These are phyloP conservation scores for Thraustochytrium striatum DNA, from an alignment of 352 stramenopile genomes.

Conservation along the genomic window DNA sequence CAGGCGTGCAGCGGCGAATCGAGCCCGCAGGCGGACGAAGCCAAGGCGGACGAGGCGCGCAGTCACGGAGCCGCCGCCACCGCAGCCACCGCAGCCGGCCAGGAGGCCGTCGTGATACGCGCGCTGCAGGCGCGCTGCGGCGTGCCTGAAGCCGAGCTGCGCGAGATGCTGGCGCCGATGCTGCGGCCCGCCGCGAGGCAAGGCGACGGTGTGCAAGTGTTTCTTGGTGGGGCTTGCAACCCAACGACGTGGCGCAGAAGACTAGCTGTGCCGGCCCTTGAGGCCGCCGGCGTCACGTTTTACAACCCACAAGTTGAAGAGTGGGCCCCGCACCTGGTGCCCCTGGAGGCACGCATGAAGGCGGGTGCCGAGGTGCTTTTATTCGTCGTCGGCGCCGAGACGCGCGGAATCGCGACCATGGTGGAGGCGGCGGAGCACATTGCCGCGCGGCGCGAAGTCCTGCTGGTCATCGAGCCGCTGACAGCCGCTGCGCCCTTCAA, in stretches of 20 bases:
- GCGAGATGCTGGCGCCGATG: no score
- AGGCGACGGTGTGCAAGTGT: conserved; percentile 59
- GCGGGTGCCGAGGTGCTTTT: conserved; percentile 72
- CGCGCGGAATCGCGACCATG: conserved; percentile 73
- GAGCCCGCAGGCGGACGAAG: no score
- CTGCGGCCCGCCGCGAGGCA: no score
- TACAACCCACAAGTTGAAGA: conserved; percentile 82
- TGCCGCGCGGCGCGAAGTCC: conserved; percentile 64
- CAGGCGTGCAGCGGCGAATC: no score
- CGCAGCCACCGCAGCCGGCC: no score
- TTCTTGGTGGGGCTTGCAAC: conserved; percentile 77
- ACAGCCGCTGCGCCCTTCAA: conserved; percentile 60
- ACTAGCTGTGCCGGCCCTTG: conserved; percentile 68
- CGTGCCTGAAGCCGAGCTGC: no score
- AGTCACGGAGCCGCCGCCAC: no score
- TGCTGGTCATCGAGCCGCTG: conserved; percentile 76
- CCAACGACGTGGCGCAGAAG: conserved; percentile 76
- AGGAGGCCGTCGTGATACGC: no score
- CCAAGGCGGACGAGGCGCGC: no score
- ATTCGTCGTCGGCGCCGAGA: conserved; percentile 73
- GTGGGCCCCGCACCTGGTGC: conserved; percentile 75
- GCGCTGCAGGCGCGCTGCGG: no score
- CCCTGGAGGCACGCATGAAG: conserved; percentile 71
- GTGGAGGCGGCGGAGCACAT: conserved; percentile 80
- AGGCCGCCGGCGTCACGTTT: conserved; percentile 65